These are phyloP conservation scores for Inga oerstediana DNA, from an alignment of 306 rosid genomes.

Conservation along the genomic window DNA sequence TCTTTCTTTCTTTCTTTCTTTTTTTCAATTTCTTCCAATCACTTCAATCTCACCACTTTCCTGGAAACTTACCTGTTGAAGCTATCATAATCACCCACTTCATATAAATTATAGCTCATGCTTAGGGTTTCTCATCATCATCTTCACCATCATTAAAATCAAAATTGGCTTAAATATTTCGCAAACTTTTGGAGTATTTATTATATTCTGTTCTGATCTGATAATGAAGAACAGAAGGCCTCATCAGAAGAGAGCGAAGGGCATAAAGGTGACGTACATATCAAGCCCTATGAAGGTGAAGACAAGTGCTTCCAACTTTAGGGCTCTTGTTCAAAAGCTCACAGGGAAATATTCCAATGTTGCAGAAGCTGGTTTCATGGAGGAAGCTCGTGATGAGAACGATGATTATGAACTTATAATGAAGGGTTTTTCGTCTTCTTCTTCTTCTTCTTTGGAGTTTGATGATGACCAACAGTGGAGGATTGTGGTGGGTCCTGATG, in stretches of 20 bases:
- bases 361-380: conserved; percentile 47
- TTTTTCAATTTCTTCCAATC: background rate
- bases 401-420: background rate
- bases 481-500: background rate
- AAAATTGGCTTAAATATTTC: background rate
- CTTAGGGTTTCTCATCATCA: background rate
- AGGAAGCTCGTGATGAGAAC: background rate
- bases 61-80: conserved; percentile 27
- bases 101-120: background rate
- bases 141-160: background rate
- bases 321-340: conserved; percentile 83
- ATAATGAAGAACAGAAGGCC: conserved; percentile 41
- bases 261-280: conserved; percentile 70
- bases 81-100: conserved; percentile 15
- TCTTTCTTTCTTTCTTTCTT: background rate
- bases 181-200: background rate
- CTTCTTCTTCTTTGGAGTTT: background rate
- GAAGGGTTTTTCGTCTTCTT: background rate
- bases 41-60: conserved; percentile 1
- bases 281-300: conserved; percentile 87
- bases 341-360: conserved; percentile 78
- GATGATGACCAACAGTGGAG: background rate
- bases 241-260: conserved; percentile 34
- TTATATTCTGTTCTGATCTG: background rate
- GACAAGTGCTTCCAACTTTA: conserved; percentile 72